Conservation (phyloP, 2,329 filamentous ascomycete species). For the Lachnellula suecica region DNA sequence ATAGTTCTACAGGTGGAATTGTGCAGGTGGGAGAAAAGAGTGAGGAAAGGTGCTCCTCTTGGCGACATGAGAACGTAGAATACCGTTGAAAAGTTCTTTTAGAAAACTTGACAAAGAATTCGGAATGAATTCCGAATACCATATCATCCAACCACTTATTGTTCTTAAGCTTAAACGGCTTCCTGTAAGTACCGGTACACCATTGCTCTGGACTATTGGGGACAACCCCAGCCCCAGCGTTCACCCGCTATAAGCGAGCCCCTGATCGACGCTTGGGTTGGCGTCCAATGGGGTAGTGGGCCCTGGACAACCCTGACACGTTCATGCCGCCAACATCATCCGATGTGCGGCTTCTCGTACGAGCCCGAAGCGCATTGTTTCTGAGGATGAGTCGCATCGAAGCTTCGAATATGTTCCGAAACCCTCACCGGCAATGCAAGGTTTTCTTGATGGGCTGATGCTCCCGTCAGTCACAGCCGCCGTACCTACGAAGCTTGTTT, state of each 20-base stretch:
- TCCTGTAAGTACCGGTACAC: no score
- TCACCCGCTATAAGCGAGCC: conserved; percentile 1
- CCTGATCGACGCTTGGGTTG: conserved; percentile 2
- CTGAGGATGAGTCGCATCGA: conserved; percentile 1
- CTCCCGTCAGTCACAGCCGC: no score
- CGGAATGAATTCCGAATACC: no score
- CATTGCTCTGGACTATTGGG: background rate
- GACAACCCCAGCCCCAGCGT: conserved; percentile 1
- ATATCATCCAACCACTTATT: no score
- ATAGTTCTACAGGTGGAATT: conserved; percentile 56
- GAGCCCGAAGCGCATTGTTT: conserved; percentile 9
- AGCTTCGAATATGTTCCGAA: conserved; percentile 6
- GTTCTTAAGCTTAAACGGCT: no score
- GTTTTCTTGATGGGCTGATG: background rate
- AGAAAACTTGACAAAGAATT: background rate
- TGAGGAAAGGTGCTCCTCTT: conserved; percentile 18
- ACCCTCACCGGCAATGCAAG: conserved; percentile 5
- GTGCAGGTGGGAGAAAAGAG: conserved; percentile 48
- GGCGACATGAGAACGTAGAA: conserved; percentile 13
- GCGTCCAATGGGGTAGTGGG: no score
- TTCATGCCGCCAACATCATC: conserved; percentile 6
- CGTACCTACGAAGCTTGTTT: background rate
- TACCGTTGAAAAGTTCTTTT: background rate
- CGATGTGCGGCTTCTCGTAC: conserved; percentile 12
- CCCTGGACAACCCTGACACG: no score